A percentile compares a stretch with the other conserved stretches of the same genome.
Evolutionary conservation across 2,329 filamentous ascomycete genomes (phyloP).

Genomic region (Arthroderma uncinatum): DNA sequence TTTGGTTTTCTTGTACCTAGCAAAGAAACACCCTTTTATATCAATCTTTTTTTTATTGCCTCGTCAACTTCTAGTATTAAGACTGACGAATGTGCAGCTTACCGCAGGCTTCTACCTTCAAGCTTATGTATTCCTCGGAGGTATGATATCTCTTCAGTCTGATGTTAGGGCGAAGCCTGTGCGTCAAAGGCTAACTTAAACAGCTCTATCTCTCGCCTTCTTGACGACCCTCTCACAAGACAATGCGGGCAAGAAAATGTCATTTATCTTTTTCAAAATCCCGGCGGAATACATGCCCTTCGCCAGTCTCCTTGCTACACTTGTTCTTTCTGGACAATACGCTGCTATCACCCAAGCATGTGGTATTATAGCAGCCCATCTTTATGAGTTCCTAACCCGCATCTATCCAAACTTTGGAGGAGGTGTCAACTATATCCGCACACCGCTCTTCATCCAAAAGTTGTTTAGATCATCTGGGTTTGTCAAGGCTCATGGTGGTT

Average conservation of each 20-base stretch:
- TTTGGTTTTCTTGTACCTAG: slow-evolving; percentile 3
- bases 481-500: slow-evolving; percentile 29
- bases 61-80: background rate
- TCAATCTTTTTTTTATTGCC: slow-evolving; percentile 3
- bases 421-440: slow-evolving; percentile 63
- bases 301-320: slow-evolving; percentile 62
- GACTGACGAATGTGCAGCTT: slow-evolving; percentile 29
- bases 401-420: slow-evolving; percentile 84
- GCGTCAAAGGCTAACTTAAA: background rate
- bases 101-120: slow-evolving; percentile 31
- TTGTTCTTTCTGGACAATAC: slow-evolving; percentile 53
- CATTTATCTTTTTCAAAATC: slow-evolving; percentile 73
- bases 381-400: slow-evolving; percentile 80
- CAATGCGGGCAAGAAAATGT: slow-evolving; percentile 62
- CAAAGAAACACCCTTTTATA: slow-evolving; percentile 2
- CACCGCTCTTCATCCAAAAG: slow-evolving; percentile 59
- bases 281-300: slow-evolving; percentile 72
- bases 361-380: slow-evolving; percentile 76
- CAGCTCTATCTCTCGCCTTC: slow-evolving; percentile 65
- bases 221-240: slow-evolving; percentile 79
- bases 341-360: slow-evolving; percentile 54
- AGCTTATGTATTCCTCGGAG: slow-evolving; percentile 27
- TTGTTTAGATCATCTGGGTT: slow-evolving; percentile 40
- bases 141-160: slow-evolving; percentile 19
- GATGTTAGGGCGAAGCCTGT: background rate